Evolutionary conservation across 305 asterid species (phyloP).

Genomic region (Fraxinus velutina): DNA sequence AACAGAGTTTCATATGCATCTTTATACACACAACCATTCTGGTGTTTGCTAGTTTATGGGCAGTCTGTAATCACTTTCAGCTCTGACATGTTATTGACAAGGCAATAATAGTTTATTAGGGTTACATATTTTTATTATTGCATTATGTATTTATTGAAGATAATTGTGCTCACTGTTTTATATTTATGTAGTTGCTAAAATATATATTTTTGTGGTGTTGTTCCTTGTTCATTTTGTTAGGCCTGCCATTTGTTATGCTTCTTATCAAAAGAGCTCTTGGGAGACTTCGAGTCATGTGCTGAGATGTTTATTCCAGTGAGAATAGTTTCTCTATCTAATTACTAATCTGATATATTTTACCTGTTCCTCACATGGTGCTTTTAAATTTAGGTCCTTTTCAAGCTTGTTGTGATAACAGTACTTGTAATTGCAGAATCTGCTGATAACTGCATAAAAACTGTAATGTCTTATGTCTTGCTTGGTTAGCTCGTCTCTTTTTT

Average conservation of each 20-base stretch:
- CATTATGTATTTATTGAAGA: conserved; percentile 12
- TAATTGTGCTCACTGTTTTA: neutral
- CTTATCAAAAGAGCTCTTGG: conserved; percentile 93
- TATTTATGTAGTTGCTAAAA: conserved; percentile 3
- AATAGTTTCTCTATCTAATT: conserved; percentile 21
- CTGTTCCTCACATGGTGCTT: conserved; percentile 39
- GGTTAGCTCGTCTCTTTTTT: conserved; percentile 12
- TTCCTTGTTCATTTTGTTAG: conserved; percentile 36
- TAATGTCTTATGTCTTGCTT: conserved; percentile 29
- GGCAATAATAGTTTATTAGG: conserved; percentile 9
- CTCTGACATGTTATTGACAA: conserved; percentile 6
- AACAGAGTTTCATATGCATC: neutral
- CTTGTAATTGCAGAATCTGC: conserved; percentile 99
- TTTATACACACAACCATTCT: neutral
- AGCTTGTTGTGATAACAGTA: conserved; percentile 99
- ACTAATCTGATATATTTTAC: conserved; percentile 12
- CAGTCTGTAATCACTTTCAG: neutral
- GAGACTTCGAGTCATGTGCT: conserved; percentile 94
- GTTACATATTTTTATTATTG: neutral
- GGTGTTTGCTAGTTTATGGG: neutral
- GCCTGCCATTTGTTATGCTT: conserved; percentile 79
- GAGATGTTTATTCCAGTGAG: conserved; percentile 98
- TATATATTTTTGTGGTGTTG: conserved; percentile 17
- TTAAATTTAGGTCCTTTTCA: conserved; percentile 85
- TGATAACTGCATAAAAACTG: conserved; percentile 98